Evolutionary conservation across 2,329 filamentous ascomycete species (phyloP), one percentile per base, ranked within the genome.

Genomic region (Penicillium sp.): DNA sequence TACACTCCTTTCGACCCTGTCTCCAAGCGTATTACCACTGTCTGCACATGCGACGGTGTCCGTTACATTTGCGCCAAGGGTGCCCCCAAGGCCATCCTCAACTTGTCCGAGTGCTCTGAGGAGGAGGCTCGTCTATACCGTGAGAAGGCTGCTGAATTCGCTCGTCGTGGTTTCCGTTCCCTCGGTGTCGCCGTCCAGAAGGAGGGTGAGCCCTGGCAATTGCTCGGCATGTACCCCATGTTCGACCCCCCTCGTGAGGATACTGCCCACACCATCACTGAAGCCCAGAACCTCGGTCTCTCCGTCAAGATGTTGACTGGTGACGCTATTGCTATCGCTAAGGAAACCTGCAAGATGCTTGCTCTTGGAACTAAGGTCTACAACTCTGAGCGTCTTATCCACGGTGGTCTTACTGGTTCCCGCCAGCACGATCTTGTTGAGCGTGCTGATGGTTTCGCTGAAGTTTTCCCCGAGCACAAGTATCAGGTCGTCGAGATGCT

Each of bases 261-360:
- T 71, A 89, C 86, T 56, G 86, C 86, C 57, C 85, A 88, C 74
- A 89, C 86, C 59, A 89, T 89, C 66, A 76, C 86, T 65, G 85
- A 89, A 75, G 85, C 86, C 60, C 83, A 87, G 70, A 82, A 86
- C 69, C 83, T 89, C 56, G 86, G 86, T 77, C 84, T 89, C 23
- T 83, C 82, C 57, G 86, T 89, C 63, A 89, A 89, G 82, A 89
- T 89, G 86, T 77, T 89, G 71, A 89, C 86, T 73, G 86, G 86
- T 80, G 86, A 89, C 68, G 86, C 86, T 62, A 87, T 88, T 65
- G 86, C 86, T 64, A 89, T 89, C 64, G 86, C 86, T 57, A 88
- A 88, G 77, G 86, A 89, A 75, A 89, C 86, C 62, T 89, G 86
- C 81, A 87, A 88, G 77, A 88, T 88, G 83, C 79, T 89, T 67